Evolutionary conservation across 1,284 basidiomycete species (phyloP).

Genomic region (Ustilago cynodontis): DNA sequence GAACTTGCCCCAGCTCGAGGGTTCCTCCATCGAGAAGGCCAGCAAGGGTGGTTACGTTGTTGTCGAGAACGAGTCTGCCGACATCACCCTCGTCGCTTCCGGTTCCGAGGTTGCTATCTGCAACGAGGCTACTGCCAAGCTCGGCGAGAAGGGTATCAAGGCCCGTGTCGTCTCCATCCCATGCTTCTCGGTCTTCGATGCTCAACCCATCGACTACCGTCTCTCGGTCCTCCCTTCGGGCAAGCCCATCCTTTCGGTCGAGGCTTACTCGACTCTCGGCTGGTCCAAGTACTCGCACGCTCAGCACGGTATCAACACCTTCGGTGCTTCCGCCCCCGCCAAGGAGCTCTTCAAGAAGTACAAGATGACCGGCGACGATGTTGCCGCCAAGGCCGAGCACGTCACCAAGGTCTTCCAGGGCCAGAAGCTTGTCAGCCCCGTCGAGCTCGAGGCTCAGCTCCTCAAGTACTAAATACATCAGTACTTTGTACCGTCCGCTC

Average conservation of each 20-base stretch:
- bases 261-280: conserved; percentile 76
- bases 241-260: conserved; percentile 88
- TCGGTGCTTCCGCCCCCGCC: conserved; percentile 88
- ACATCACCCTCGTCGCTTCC: conserved; percentile 87
- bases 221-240: conserved; percentile 87
- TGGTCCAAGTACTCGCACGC: conserved; percentile 69
- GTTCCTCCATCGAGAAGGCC: conserved; percentile 86
- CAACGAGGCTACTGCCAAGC: conserved; percentile 82
- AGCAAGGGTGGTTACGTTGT: conserved; percentile 89
- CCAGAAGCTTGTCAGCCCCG: conserved; percentile 81
- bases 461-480: conserved; percentile 40
- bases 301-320: conserved; percentile 59
- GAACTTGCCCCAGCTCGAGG: conserved; percentile 91
- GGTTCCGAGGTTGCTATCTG: conserved; percentile 90
- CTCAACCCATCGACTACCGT: conserved; percentile 83
- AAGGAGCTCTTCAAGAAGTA: conserved; percentile 80
- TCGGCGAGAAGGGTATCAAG: conserved; percentile 78
- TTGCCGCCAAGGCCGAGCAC: conserved; percentile 85
- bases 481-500: not conserved
- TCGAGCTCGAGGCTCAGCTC: conserved; percentile 70
- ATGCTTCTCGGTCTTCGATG: conserved; percentile 89
- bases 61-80: conserved; percentile 79
- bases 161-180: conserved; percentile 87
- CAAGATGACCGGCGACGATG: conserved; percentile 73
- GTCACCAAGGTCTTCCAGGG: conserved; percentile 88